Base-by-base conservation (phyloP, 1,284 basidiomycete species). In the Ceratobasidium sp. region DNA sequence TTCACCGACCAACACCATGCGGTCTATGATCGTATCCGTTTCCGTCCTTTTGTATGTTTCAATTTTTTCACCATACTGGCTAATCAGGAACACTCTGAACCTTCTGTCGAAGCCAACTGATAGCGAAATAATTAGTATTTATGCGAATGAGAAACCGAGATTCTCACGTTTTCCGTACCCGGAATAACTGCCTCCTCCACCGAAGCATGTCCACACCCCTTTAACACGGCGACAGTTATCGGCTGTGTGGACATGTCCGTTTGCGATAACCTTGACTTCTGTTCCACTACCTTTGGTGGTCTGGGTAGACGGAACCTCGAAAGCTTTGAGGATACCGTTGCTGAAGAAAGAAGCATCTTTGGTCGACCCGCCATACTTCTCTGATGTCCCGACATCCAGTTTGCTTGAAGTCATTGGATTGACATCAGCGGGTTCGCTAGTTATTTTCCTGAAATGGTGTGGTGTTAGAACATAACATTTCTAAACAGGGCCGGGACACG, bases 151-250 rank as follows among this genome's bases (percentile, higher is more conserved):
- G 0, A 14, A 22, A 37, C 76, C 41, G 7, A 9, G 34, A 66
- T 86, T 75, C 88, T 91, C 92, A 74, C 91, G 79, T 79, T 88
- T 89, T 16, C 94, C 89, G 79, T 96, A 97, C 16, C 92, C 95
- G 29, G 92, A 92, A 79, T 92, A 98, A 74, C 34, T 59, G 68
- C 92, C 90, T 79, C 96, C 96, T 34, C 96, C 96, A 27, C 93
- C 93, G 81, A 99, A 99, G 83, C 96, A 98, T 78, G 93, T 85
- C 96, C 97, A 98, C 2, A 97, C 86, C 7, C 92, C 93, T 61
- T 89, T 86, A 6, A 95, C 86, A 8, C 96, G 88, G 77, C 90
- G 86, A 79, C 96, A 98, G 79, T 95, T 93, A 79, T 96, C 94
- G 11, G 93, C 94, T 19, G 93, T 82, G 82, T 96, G 95, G 79